These are phyloP conservation scores for Danielia oregonensis DNA, from an alignment of 805 yeast species.

Conservation along the genomic window DNA sequence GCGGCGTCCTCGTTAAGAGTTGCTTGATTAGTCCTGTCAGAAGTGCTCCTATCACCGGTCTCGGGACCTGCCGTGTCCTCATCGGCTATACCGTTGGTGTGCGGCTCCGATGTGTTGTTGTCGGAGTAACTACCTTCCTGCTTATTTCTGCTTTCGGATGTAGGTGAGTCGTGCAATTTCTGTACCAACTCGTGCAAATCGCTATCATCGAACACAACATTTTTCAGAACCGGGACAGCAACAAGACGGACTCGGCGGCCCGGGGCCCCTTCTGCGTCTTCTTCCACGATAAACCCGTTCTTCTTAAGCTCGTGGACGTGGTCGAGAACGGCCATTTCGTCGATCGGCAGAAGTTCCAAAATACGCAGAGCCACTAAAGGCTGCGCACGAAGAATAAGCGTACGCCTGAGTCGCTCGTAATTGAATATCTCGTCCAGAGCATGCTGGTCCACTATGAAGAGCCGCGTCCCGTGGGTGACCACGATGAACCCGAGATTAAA, in stretches of 20 bases:
- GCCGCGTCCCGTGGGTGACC: conserved; percentile 47
- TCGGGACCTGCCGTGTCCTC: no score
- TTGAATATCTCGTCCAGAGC: conserved; percentile 96
- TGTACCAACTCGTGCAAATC: conserved; percentile 80
- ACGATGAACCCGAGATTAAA: conserved; percentile 96
- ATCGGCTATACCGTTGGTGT: no score
- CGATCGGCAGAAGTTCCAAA: conserved; percentile 70
- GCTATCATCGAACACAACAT: conserved; percentile 57
- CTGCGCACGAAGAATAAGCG: conserved; percentile 53
- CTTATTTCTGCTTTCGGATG: no score
- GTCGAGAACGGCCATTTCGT: conserved; percentile 68
- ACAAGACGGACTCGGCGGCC: conserved; percentile 54
- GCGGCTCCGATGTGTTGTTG: no score
- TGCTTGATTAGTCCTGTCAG: no score
- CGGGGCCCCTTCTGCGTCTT: conserved; percentile 49
- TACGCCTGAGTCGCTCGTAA: conserved; percentile 65
- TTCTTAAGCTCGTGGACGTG: conserved; percentile 52
- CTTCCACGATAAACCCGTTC: conserved; percentile 66
- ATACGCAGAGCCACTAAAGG: conserved; percentile 57
- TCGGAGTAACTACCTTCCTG: no score
- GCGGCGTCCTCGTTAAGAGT: no score
- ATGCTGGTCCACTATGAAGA: conserved; percentile 93
- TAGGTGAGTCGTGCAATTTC: conserved; percentile 59
- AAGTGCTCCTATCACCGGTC: no score
- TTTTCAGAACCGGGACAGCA: conserved; percentile 72